Conservation (phyloP, 352 stramenopile genomes). For the Globisporangium middletonii region DNA sequence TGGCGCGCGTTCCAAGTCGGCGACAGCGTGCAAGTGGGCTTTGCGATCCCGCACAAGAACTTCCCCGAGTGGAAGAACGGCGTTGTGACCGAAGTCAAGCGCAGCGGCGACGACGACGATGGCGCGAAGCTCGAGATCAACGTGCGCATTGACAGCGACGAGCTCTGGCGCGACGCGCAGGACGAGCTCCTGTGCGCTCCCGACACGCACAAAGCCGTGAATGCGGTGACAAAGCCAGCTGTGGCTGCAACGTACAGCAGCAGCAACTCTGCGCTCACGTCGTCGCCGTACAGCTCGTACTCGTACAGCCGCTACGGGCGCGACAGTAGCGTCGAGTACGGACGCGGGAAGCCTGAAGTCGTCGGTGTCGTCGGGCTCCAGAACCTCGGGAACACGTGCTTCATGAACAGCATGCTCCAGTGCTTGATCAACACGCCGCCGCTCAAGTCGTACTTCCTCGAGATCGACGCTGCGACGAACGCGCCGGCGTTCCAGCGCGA, state of each 20-base stretch:
- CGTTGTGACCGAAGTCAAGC: conserved; percentile 29
- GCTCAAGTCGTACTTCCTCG: conserved; percentile 93
- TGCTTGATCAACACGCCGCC: conserved; percentile 93
- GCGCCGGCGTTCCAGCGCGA: conserved; percentile 50
- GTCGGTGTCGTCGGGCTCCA: conserved; percentile 68
- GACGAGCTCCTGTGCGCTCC: conserved; percentile 56
- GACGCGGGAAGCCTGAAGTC: conserved; percentile 44
- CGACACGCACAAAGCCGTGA: conserved; percentile 51
- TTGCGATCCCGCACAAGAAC: conserved; percentile 19
- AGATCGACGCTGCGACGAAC: conserved; percentile 47
- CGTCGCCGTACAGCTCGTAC: conserved; percentile 8
- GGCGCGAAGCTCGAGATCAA: conserved; percentile 34
- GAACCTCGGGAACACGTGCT: conserved; percentile 81
- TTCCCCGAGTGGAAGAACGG: conserved; percentile 64
- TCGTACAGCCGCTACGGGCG: conserved; percentile 24
- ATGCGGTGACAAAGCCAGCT: conserved; percentile 18
- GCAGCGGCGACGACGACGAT: not conserved
- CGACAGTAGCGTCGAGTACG: conserved; percentile 37
- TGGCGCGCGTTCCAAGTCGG: conserved; percentile 60
- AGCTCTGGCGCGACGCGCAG: conserved; percentile 51
- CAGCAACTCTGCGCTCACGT: conserved; percentile 5
- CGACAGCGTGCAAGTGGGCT: conserved; percentile 50
- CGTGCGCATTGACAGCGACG: conserved; percentile 24
- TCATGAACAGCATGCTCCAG: conserved; percentile 83
- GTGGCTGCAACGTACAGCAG: not conserved